A percentile compares a stretch with the other conserved stretches of the same genome.
phyloP scores from a whole-genome alignment of 495 filamentous ascomycete genomes.

The Neurospora sp. region DNA sequence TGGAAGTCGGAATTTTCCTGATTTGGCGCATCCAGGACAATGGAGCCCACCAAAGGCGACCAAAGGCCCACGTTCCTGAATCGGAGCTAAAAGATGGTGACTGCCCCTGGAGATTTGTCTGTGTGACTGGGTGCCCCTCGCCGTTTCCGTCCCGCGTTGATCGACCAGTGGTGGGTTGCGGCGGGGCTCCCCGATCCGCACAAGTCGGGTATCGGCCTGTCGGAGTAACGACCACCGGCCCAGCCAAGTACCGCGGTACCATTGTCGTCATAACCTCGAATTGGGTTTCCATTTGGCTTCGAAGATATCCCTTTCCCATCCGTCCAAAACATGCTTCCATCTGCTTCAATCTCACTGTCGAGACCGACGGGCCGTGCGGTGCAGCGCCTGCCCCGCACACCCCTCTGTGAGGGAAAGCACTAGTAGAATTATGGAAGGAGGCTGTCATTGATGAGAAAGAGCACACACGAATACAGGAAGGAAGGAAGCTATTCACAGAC shows the following conservation, averaged over 20 bases:
- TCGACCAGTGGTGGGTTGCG: not conserved
- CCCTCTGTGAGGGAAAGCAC: no score
- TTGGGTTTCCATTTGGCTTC: not conserved
- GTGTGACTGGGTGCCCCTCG: constrained; percentile 18
- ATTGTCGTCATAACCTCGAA: not conserved
- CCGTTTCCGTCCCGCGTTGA: constrained; percentile 2
- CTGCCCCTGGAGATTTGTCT: not conserved
- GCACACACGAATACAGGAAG: no score
- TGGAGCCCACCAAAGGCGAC: not conserved
- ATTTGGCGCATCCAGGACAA: constrained; percentile 6
- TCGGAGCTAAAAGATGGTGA: constrained; percentile 21
- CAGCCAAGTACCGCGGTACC: not conserved
- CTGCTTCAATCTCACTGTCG: not conserved
- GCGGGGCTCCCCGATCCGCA: not conserved
- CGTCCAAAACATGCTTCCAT: not conserved
- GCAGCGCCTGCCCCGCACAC: no score
- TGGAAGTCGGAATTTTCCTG: not conserved
- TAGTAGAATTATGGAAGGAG: no score
- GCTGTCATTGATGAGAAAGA: no score
- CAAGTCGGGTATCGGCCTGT: not conserved
- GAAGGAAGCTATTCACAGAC: no score
- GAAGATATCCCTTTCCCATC: not conserved
- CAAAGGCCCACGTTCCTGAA: constrained; percentile 33
- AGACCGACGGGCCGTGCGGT: no score
- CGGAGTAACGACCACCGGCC: not conserved